Conservation (phyloP, 2,329 filamentous ascomycete species). For the Verticillium nubilum region DNA sequence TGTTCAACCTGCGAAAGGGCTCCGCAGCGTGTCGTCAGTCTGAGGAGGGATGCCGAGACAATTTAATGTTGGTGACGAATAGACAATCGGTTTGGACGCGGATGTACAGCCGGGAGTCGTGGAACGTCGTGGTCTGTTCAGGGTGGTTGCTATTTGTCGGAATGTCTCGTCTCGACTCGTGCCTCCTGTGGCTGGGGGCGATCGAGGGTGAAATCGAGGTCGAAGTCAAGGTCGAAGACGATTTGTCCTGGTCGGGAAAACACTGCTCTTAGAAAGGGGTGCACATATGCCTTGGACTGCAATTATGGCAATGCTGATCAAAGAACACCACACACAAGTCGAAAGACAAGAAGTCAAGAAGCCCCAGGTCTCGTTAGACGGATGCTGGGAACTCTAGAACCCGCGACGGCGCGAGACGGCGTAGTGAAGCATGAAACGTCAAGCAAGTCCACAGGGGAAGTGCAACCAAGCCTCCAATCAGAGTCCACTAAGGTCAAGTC, state of each 20-base stretch:
- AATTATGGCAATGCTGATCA: neutral
- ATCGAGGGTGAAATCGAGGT: constrained; percentile 2
- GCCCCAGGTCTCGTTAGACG: neutral
- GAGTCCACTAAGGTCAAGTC: neutral
- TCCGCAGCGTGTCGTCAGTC: neutral
- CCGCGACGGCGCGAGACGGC: constrained; percentile 16
- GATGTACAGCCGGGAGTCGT: too few relatives aligned
- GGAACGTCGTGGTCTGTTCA: neutral
- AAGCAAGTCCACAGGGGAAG: constrained; percentile 9
- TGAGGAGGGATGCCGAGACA: neutral
- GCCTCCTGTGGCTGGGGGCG: neutral
- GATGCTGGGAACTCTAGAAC: constrained; percentile 10
- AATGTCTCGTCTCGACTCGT: neutral
- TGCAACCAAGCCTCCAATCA: constrained; percentile 12
- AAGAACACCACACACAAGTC: constrained; percentile 6
- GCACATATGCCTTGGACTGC: neutral
- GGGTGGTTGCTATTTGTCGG: neutral
- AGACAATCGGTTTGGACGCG: too few relatives aligned
- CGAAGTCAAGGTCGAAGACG: neutral
- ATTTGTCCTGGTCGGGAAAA: neutral
- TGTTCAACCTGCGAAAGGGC: neutral
- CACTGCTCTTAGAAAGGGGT: constrained; percentile 7
- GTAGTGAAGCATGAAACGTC: constrained; percentile 23
- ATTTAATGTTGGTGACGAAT: neutral
- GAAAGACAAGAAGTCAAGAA: constrained; percentile 1